Conservation (phyloP, 108 stramenopile species). For the Craspedostauros australis region DNA sequence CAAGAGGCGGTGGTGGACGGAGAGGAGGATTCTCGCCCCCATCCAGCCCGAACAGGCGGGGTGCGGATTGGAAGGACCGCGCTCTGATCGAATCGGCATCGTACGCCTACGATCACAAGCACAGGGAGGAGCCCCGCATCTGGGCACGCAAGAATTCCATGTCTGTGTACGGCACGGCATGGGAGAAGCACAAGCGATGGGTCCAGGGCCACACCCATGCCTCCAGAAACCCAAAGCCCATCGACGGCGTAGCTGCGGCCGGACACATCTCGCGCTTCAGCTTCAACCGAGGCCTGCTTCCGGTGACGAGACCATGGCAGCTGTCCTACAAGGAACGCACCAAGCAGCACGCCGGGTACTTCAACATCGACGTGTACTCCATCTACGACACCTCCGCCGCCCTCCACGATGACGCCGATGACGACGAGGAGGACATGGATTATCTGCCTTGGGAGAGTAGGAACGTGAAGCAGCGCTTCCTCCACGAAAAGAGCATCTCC, state of each 20-base stretch:
- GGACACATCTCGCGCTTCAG: conserved; percentile 9
- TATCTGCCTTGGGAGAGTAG: conserved; percentile 68
- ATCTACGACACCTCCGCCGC: conserved; percentile 54
- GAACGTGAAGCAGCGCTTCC: conserved; percentile 68
- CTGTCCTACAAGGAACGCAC: conserved; percentile 41
- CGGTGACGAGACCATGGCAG: conserved; percentile 18
- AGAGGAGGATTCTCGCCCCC: too few relatives aligned
- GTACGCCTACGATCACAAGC: too few relatives aligned
- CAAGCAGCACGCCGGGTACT: conserved; percentile 50
- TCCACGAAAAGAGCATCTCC: conserved; percentile 59
- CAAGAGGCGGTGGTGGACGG: too few relatives aligned
- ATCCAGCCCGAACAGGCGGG: too few relatives aligned
- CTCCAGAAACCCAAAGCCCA: background rate
- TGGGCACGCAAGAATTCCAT: conserved; percentile 17
- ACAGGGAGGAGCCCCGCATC: too few relatives aligned
- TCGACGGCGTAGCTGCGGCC: conserved; percentile 28
- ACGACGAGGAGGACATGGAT: conserved; percentile 37
- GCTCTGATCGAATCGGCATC: too few relatives aligned
- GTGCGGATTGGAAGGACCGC: too few relatives aligned
- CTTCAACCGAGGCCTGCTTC: conserved; percentile 3
- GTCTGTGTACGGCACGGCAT: conserved; percentile 16
- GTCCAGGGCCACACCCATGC: conserved; percentile 5
- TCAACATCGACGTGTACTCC: conserved; percentile 64
- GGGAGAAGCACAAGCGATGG: conserved; percentile 17
- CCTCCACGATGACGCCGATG: conserved; percentile 14